A percentile compares a stretch with the other conserved stretches of the same genome.
Evolutionary conservation across 306 rosid genomes (phyloP).

Genomic region (Rosa chinensis): DNA sequence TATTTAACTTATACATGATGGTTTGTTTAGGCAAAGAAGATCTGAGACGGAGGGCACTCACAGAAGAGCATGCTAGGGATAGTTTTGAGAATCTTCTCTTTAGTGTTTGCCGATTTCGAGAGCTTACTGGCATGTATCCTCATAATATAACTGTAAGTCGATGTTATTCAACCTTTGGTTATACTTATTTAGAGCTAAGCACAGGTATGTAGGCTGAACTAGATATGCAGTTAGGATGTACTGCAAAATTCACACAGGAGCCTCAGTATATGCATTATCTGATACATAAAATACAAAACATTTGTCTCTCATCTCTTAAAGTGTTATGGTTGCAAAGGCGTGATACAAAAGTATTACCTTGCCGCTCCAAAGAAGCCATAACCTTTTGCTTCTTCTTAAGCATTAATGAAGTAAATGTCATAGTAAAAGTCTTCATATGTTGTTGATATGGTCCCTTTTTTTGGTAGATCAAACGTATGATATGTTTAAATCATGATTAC

Average conservation of each 20-base stretch:
- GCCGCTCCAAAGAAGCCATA: neutral
- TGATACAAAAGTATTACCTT: neutral
- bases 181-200: neutral
- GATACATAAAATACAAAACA: neutral
- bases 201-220: slow-evolving; percentile 2
- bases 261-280: neutral
- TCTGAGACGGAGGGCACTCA: slow-evolving; percentile 75
- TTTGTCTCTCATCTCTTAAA: too few species aligned
- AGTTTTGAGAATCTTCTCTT: slow-evolving; percentile 95
- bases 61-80: slow-evolving; percentile 97
- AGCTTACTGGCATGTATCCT: slow-evolving; percentile 84
- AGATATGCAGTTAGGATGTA: neutral
- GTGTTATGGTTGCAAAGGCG: neutral
- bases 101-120: slow-evolving; percentile 90
- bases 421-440: neutral
- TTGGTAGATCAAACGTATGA: neutral
- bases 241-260: neutral
- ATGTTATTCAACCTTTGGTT: slow-evolving; percentile 7
- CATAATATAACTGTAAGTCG: slow-evolving; percentile 74
- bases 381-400: neutral
- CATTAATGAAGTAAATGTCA: neutral
- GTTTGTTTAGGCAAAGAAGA: slow-evolving; percentile 55
- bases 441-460: neutral
- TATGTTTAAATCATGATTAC: neutral
- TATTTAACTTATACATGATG: slow-evolving; percentile 7